These are phyloP conservation scores for Phlegmacium glaucopus DNA, from an alignment of 768 basidiomycete species.

Conservation along the genomic window DNA sequence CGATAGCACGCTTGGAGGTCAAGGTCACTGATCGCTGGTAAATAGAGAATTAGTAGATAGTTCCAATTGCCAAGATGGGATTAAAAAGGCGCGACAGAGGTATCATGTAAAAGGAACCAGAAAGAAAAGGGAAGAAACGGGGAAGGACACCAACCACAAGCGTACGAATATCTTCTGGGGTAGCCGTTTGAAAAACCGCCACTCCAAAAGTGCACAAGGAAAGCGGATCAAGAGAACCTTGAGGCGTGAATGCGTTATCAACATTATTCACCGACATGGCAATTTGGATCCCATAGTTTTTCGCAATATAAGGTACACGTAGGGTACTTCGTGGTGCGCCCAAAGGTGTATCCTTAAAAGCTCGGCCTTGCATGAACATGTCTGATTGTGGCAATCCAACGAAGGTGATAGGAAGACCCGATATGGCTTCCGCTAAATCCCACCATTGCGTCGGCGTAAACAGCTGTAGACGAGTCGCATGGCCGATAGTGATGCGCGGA, in stretches of 20 bases:
- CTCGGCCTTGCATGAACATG: constrained; percentile 65
- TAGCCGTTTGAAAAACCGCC: constrained; percentile 57
- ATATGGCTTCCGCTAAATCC: constrained; percentile 35
- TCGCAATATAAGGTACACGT: constrained; percentile 44
- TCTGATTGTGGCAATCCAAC: constrained; percentile 63
- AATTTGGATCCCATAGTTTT: constrained; percentile 42
- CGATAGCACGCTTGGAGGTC: no score
- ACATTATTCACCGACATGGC: constrained; percentile 65
- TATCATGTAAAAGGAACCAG: constrained; percentile 26
- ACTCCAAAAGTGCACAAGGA: constrained; percentile 55
- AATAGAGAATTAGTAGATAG: no score
- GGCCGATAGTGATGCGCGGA: constrained; percentile 52
- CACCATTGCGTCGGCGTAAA: constrained; percentile 46
- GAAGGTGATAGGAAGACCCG: constrained; percentile 46
- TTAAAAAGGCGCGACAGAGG: background rate
- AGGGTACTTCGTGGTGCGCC: constrained; percentile 53
- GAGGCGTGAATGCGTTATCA: constrained; percentile 67
- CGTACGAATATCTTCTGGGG: constrained; percentile 38
- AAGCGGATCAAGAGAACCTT: constrained; percentile 63
- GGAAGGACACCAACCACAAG: constrained; percentile 42
- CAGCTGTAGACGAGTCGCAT: constrained; percentile 53
- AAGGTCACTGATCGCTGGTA: no score
- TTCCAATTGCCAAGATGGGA: background rate
- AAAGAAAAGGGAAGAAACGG: constrained; percentile 4
- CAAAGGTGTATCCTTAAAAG: constrained; percentile 26